Conservation (phyloP, 73 alveolate species). For the Breviolum minutum region DNA sequence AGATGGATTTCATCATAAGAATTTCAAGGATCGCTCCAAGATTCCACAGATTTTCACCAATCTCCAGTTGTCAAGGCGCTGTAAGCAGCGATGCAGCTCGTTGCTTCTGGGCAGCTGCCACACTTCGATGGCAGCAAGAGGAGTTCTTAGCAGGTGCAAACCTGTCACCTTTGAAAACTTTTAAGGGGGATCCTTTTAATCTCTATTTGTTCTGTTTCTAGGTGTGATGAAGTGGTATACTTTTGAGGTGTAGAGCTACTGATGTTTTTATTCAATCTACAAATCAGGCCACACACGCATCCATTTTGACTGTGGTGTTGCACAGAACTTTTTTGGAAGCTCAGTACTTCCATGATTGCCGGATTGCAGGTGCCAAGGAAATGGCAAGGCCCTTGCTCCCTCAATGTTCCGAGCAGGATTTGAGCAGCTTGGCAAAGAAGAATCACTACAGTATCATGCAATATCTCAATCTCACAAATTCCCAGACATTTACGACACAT, state of each 20-base stretch:
- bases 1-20: not conserved
- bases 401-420: constrained; percentile 83
- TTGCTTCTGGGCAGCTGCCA: constrained; percentile 91
- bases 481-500: no score
- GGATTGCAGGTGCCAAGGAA: not conserved
- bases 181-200: not conserved
- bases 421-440: constrained; percentile 44
- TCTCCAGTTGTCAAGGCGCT: constrained; percentile 13
- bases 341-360: not conserved
- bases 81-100: constrained; percentile 88
- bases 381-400: constrained; percentile 37
- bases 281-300: not conserved
- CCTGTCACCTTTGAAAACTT: not conserved
- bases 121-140: constrained; percentile 44
- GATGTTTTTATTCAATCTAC: not conserved
- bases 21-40: not conserved
- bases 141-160: constrained; percentile 41
- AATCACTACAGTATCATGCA: not conserved
- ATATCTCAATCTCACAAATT: no score
- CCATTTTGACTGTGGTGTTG: not conserved
- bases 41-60: not conserved
- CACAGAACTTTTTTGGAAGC: not conserved
- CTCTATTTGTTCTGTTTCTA: not conserved
- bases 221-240: not conserved
- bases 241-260: no score